These are phyloP conservation scores for Syzygium aromaticum DNA, from an alignment of 345 rosid genomes.

Conservation along the genomic window DNA sequence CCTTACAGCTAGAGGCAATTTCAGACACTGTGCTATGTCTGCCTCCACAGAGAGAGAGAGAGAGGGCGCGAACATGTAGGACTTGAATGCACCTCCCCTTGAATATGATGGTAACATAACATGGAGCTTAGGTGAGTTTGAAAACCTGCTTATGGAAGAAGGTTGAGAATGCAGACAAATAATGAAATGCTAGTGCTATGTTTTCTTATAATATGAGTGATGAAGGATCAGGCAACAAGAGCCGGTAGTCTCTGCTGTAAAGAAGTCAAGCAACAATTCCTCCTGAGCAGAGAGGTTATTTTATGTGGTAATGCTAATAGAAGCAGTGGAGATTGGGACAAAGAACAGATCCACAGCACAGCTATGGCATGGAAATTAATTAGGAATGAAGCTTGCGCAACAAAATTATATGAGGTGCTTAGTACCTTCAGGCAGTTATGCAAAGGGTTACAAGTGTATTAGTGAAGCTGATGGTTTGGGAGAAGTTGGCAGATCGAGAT, in stretches of 20 bases:
- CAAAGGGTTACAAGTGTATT: background rate
- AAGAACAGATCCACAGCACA: background rate
- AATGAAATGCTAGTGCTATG: background rate
- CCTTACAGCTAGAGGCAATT: background rate
- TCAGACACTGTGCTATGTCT: background rate
- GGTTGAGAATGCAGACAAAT: background rate
- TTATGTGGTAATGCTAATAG: background rate
- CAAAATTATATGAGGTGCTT: background rate
- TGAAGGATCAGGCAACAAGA: background rate
- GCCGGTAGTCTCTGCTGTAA: background rate
- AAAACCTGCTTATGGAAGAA: background rate
- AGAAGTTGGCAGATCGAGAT: background rate
- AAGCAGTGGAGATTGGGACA: background rate
- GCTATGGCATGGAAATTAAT: background rate
- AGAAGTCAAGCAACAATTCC: background rate
- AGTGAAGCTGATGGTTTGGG: background rate
- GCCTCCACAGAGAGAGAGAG: background rate
- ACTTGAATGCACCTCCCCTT: background rate
- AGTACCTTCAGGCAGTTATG: background rate
- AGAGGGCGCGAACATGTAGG: background rate
- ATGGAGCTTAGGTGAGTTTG: background rate
- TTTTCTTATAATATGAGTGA: background rate
- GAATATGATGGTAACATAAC: background rate
- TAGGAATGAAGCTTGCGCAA: background rate
- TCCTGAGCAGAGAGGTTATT: background rate